phyloP scores from a whole-genome alignment of 2,329 filamentous ascomycete genomes.

The Plenodomus biglobosus region DNA sequence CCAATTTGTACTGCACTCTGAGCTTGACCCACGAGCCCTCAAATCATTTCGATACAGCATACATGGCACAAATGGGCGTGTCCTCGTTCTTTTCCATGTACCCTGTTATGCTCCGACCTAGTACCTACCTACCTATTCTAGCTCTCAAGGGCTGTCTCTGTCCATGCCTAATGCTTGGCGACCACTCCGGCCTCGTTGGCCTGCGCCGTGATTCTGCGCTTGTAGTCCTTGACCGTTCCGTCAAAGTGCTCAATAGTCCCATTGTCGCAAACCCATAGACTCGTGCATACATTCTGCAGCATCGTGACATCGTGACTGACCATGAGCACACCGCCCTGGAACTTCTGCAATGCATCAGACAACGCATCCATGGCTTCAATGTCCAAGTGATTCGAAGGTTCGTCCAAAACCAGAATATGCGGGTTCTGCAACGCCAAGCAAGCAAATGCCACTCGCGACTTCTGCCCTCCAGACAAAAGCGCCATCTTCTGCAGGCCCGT shows the following conservation, averaged over 20 bases:
- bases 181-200: slow-evolving; percentile 87
- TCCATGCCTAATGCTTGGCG: slow-evolving; percentile 54
- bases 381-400: slow-evolving; percentile 97
- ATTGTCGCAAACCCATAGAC: slow-evolving; percentile 93
- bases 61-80: too few species aligned
- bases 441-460: slow-evolving; percentile 97
- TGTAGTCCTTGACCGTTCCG: slow-evolving; percentile 93
- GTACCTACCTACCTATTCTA: too few species aligned
- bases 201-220: slow-evolving; percentile 91
- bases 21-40: too few species aligned
- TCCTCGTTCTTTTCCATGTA: neutral
- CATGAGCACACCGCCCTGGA: slow-evolving; percentile 95
- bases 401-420: slow-evolving; percentile 96
- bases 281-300: slow-evolving; percentile 93
- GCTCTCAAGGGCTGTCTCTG: too few species aligned
- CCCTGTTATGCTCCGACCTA: too few species aligned
- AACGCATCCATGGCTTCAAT: slow-evolving; percentile 99
- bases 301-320: slow-evolving; percentile 99
- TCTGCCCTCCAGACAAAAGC: slow-evolving; percentile 92
- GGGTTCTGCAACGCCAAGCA: slow-evolving; percentile 91
- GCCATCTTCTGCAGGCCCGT: slow-evolving; percentile 97
- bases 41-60: too few species aligned
- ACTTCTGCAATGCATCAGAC: slow-evolving; percentile 77
- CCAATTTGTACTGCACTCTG: too few species aligned
- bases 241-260: slow-evolving; percentile 95